Evolutionary conservation across 2,329 filamentous ascomycete species (phyloP).

Genomic region (Escovopsis weberi): DNA sequence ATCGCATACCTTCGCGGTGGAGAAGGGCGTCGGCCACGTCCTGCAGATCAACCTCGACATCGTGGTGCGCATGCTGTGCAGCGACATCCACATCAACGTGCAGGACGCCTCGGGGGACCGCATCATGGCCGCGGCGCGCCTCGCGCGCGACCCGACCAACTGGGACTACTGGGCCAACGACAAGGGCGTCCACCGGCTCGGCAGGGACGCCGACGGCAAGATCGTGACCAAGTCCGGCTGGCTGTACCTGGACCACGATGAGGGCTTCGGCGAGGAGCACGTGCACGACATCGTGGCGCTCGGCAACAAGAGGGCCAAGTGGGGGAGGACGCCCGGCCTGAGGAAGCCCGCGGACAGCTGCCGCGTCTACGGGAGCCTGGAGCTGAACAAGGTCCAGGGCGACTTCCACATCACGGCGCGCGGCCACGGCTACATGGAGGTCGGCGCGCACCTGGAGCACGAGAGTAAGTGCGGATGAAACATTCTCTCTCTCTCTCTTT

Average conservation of each 20-base stretch:
- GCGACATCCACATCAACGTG: constrained; percentile 86
- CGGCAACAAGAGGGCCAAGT: constrained; percentile 46
- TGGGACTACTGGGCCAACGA: constrained; percentile 72
- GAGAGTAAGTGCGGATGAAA: constrained; percentile 37
- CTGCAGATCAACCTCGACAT: constrained; percentile 93
- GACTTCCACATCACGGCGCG: constrained; percentile 96
- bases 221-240: constrained; percentile 43
- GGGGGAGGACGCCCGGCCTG: constrained; percentile 61
- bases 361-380: constrained; percentile 75
- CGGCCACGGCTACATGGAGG: constrained; percentile 85
- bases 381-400: constrained; percentile 92
- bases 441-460: constrained; percentile 68
- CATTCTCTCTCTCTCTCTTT: background rate
- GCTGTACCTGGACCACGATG: constrained; percentile 38
- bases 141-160: constrained; percentile 62
- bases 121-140: constrained; percentile 63
- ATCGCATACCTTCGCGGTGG: constrained; percentile 81
- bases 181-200: constrained; percentile 49
- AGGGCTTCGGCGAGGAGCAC: constrained; percentile 65
- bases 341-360: constrained; percentile 55
- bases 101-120: constrained; percentile 90
- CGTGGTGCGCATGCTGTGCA: constrained; percentile 80
- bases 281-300: constrained; percentile 81
- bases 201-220: constrained; percentile 38
- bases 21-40: constrained; percentile 74